A percentile compares a stretch with the other conserved stretches of the same genome.
phyloP scores from a whole-genome alignment of 768 basidiomycete species.

The Trametes gibbosa region DNA sequence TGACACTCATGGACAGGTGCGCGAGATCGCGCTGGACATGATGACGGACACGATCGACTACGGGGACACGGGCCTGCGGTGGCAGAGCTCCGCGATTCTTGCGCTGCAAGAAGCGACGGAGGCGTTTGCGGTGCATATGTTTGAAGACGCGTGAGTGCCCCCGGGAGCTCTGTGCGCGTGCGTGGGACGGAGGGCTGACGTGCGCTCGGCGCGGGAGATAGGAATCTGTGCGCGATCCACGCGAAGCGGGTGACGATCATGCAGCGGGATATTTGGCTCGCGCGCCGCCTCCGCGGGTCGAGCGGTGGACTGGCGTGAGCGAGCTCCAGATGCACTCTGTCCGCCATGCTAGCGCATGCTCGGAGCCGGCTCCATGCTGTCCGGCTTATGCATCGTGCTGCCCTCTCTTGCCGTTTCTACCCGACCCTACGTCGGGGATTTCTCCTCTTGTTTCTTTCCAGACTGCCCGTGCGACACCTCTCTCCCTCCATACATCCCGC shows the following conservation, averaged over 20 bases:
- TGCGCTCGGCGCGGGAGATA: slow-evolving; percentile 29
- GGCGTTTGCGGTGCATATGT: slow-evolving; percentile 91
- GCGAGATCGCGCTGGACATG: slow-evolving; percentile 93
- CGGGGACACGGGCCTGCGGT: slow-evolving; percentile 65
- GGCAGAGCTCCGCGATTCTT: slow-evolving; percentile 93
- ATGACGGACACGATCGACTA: slow-evolving; percentile 70
- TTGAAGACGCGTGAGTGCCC: slow-evolving; percentile 92
- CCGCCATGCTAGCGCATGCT: neutral
- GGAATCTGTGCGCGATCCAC: slow-evolving; percentile 95
- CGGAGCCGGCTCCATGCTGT: neutral
- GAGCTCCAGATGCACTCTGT: neutral
- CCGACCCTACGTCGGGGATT: neutral
- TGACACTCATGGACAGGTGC: slow-evolving; percentile 55
- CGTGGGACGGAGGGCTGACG: neutral
- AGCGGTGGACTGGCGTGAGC: slow-evolving; percentile 69
- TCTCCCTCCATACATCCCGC: slow-evolving; percentile 3
- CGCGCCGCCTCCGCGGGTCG: slow-evolving; percentile 89
- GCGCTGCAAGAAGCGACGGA: slow-evolving; percentile 97
- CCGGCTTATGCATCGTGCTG: neutral
- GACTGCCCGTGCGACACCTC: slow-evolving; percentile 10
- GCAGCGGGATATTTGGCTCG: slow-evolving; percentile 96
- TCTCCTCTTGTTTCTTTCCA: neutral
- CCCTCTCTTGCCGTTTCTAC: neutral
- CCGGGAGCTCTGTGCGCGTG: neutral
- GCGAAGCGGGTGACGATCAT: slow-evolving; percentile 98